Conservation (phyloP, 208 protist species). For the Novymonas esmeraldas region DNA sequence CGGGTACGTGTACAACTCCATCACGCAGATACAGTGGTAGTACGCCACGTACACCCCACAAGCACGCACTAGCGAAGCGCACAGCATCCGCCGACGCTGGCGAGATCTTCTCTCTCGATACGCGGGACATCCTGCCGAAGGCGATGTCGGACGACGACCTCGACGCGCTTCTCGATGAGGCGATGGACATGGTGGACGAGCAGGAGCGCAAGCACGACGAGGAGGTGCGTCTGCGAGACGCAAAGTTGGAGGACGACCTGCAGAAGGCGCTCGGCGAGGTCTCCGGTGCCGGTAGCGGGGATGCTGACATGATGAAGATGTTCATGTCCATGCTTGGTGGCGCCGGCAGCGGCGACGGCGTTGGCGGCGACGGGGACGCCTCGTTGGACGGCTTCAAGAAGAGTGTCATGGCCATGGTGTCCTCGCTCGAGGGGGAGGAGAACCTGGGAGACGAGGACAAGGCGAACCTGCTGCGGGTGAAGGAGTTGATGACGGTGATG, state of each 20-base stretch:
- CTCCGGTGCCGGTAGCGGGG: constrained; percentile 16
- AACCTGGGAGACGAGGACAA: constrained; percentile 42
- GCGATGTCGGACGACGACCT: constrained; percentile 73
- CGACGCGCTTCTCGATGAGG: constrained; percentile 82
- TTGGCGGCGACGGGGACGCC: constrained; percentile 16
- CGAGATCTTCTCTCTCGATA: not conserved
- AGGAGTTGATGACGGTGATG: constrained; percentile 56
- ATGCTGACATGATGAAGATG: constrained; percentile 43
- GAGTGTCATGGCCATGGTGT: constrained; percentile 49
- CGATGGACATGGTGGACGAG: constrained; percentile 78
- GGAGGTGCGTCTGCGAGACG: constrained; percentile 48
- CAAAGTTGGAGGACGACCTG: constrained; percentile 54
- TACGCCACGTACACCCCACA: too few species aligned
- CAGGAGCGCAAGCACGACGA: constrained; percentile 74
- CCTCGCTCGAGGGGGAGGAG: constrained; percentile 41
- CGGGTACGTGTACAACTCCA: not conserved
- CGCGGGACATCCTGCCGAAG: not conserved
- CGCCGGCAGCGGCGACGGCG: constrained; percentile 11
- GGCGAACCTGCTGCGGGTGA: constrained; percentile 42
- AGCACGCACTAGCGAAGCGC: too few species aligned
- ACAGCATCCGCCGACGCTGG: too few species aligned
- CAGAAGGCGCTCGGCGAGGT: constrained; percentile 42
- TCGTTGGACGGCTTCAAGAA: constrained; percentile 55
- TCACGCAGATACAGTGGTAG: too few species aligned
- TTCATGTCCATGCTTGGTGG: constrained; percentile 40